Evolutionary conservation across 2,329 filamentous ascomycete genomes (phyloP).

Genomic region (Scorias spongiosa): DNA sequence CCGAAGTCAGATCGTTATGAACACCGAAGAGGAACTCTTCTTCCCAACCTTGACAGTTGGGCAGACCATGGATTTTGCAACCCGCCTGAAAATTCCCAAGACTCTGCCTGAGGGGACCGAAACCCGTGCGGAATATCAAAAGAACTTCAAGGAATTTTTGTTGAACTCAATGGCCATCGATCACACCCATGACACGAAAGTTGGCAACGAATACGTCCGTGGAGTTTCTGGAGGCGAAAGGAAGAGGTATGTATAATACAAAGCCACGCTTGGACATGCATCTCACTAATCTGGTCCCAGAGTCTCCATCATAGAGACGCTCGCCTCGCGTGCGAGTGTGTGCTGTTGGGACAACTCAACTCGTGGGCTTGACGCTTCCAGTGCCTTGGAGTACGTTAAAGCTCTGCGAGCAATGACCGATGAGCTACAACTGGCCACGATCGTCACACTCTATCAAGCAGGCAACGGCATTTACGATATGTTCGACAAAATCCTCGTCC

Average conservation of each 20-base stretch:
- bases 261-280: constrained; percentile 18
- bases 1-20: constrained; percentile 31
- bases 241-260: constrained; percentile 31
- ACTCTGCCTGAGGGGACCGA: constrained; percentile 27
- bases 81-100: constrained; percentile 35
- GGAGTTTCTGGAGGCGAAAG: constrained; percentile 55
- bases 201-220: constrained; percentile 50
- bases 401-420: constrained; percentile 50
- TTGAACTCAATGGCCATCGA: constrained; percentile 42
- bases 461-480: constrained; percentile 54
- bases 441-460: constrained; percentile 55
- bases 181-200: constrained; percentile 49
- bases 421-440: constrained; percentile 41
- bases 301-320: constrained; percentile 33
- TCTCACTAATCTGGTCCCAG: constrained; percentile 22
- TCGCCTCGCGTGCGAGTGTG: constrained; percentile 26
- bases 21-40: constrained; percentile 33
- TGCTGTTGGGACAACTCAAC: constrained; percentile 34
- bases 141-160: constrained; percentile 38
- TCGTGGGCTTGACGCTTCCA: constrained; percentile 33
- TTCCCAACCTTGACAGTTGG: constrained; percentile 43
- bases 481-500: constrained; percentile 55
- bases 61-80: constrained; percentile 41
- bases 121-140: constrained; percentile 42
- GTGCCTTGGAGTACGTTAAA: constrained; percentile 39